A percentile compares a stretch with the other conserved stretches of the same genome.
Conservation (phyloP, 2,329 filamentous ascomycete species). For the Raffaelea albimanens region DNA sequence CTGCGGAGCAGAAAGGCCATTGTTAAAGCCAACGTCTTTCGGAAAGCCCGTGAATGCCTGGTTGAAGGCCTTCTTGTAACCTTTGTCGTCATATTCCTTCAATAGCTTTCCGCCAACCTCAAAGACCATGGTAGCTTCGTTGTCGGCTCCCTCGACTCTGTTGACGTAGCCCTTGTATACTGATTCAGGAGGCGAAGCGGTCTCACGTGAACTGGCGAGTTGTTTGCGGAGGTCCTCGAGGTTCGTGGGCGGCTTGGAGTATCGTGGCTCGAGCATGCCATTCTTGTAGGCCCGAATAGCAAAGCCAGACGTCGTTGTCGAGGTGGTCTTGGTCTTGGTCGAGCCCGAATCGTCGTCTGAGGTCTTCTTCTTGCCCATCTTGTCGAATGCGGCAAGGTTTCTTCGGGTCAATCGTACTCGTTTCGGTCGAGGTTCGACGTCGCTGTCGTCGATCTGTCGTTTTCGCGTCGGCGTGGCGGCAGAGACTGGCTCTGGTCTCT, state of each 20-base stretch:
- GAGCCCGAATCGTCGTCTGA: background rate
- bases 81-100: conserved; percentile 10
- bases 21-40: conserved; percentile 19
- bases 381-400: conserved; percentile 6
- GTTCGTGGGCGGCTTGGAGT: conserved; percentile 14
- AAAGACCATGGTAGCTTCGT: conserved; percentile 13
- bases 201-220: conserved; percentile 5
- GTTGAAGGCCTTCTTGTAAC: conserved; percentile 8
- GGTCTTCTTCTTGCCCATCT: conserved; percentile 1
- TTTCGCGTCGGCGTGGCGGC: conserved; percentile 2
- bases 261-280: conserved; percentile 9
- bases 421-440: background rate
- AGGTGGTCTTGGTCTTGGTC: conserved; percentile 1
- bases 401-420: conserved; percentile 5
- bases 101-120: conserved; percentile 9
- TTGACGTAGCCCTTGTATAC: conserved; percentile 9
- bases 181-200: conserved; percentile 10
- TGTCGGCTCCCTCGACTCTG: conserved; percentile 5
- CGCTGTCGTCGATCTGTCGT: conserved; percentile 3
- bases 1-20: conserved; percentile 17
- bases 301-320: conserved; percentile 9
- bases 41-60: conserved; percentile 16
- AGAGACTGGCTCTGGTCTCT: conserved; percentile 1
- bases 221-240: conserved; percentile 10
- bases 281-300: conserved; percentile 10